Evolutionary conservation across 1,139 yeast species (phyloP).

Genomic region (Blastobotrys ciferrii): DNA sequence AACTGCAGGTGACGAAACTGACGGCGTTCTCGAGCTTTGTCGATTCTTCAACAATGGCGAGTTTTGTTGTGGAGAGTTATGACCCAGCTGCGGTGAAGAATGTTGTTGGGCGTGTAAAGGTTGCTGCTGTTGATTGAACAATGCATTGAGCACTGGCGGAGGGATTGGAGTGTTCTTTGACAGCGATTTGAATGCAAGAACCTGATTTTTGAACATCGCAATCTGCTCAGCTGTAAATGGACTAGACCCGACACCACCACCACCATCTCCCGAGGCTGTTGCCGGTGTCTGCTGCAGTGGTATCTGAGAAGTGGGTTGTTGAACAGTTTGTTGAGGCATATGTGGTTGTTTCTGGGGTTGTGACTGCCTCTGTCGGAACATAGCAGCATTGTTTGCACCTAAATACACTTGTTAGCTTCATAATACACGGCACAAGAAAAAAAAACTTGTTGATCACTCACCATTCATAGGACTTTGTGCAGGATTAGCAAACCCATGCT

Average conservation of each 20-base stretch:
- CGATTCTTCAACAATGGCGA: constrained; percentile 5
- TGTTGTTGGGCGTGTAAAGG: constrained; percentile 16
- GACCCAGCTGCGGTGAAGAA: constrained; percentile 4
- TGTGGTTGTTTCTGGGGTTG: constrained; percentile 9
- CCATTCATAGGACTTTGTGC: neutral
- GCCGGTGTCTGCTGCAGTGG: constrained; percentile 11
- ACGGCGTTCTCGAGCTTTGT: constrained; percentile 15
- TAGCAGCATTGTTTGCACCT: neutral
- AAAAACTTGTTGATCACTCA: no score
- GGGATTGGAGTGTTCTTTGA: constrained; percentile 75
- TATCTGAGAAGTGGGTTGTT: constrained; percentile 7
- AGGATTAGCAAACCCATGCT: constrained; percentile 13
- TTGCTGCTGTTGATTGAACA: constrained; percentile 28
- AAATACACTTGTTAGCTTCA: no score
- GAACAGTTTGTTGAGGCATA: neutral
- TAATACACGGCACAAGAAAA: no score
- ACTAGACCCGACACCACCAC: constrained; percentile 17
- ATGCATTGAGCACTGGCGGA: constrained; percentile 36
- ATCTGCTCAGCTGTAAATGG: constrained; percentile 45
- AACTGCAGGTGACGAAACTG: constrained; percentile 13
- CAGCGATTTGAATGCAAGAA: constrained; percentile 69
- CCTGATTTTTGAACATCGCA: constrained; percentile 59
- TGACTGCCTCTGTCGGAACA: neutral
- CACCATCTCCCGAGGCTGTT: constrained; percentile 16
- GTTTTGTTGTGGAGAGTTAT: neutral